phyloP scores from a whole-genome alignment of 2,329 filamentous ascomycete genomes.

The Hymenoscyphus infarciens region DNA sequence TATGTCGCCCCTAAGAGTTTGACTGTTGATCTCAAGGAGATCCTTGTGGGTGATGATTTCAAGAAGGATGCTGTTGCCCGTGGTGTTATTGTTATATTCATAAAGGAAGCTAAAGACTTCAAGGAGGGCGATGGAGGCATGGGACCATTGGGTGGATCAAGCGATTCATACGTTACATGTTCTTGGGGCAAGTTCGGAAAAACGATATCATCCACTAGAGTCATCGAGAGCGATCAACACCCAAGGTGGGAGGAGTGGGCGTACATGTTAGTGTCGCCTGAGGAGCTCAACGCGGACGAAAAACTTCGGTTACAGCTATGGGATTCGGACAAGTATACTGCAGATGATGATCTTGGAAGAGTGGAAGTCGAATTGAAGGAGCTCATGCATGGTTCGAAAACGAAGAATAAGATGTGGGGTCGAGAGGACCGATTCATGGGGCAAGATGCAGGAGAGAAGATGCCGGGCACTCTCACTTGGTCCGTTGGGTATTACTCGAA shows the following conservation, averaged over 20 bases:
- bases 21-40: constrained; percentile 71
- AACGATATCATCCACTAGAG: constrained; percentile 61
- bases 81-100: constrained; percentile 62
- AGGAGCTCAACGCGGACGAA: constrained; percentile 70
- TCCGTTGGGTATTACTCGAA: constrained; percentile 70
- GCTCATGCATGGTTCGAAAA: constrained; percentile 56
- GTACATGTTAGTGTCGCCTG: constrained; percentile 64
- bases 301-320: constrained; percentile 67
- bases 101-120: constrained; percentile 66
- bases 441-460: constrained; percentile 60
- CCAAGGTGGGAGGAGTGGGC: constrained; percentile 69
- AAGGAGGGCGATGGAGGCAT: constrained; percentile 66
- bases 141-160: constrained; percentile 57
- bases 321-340: constrained; percentile 70
- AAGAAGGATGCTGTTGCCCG: constrained; percentile 68
- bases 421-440: constrained; percentile 63
- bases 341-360: constrained; percentile 70
- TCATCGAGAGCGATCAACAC: constrained; percentile 62
- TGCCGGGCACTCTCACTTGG: constrained; percentile 68
- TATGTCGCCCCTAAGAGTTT: constrained; percentile 75
- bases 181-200: constrained; percentile 78
- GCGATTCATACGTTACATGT: constrained; percentile 69
- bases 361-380: constrained; percentile 66
- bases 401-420: constrained; percentile 59
- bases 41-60: constrained; percentile 74